These are phyloP conservation scores for Ambispora gerdemannii DNA, from an alignment of 192 early-diverging fungal genomes.

Conservation along the genomic window DNA sequence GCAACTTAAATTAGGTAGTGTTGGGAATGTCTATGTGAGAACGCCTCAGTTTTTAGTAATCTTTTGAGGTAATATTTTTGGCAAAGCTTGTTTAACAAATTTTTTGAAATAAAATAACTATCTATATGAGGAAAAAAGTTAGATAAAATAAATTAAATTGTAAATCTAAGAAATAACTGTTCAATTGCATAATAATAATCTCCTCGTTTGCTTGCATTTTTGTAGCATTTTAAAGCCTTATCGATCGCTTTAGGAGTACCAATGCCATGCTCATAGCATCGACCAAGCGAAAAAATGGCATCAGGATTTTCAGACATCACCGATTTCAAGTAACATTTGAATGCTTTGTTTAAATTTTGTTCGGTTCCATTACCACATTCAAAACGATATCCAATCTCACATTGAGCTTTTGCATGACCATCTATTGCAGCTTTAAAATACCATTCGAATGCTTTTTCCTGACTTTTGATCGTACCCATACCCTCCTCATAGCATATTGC, in stretches of 20 bases:
- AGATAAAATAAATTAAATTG: no score
- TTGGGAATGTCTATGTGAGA: no score
- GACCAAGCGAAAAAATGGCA: conserved; percentile 72
- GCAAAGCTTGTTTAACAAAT: no score
- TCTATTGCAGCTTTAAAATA: conserved; percentile 35
- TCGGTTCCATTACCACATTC: conserved; percentile 36
- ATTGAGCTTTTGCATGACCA: conserved; percentile 33
- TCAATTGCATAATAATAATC: no score
- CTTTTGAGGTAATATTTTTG: no score
- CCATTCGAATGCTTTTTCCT: conserved; percentile 40
- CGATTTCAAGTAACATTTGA: conserved; percentile 54
- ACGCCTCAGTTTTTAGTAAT: no score
- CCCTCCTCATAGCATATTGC: conserved; percentile 42
- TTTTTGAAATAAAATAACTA: no score
- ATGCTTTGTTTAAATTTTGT: conserved; percentile 46
- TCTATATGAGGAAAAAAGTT: no score
- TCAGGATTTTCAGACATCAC: conserved; percentile 53
- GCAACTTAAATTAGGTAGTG: no score
- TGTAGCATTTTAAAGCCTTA: conserved; percentile 56
- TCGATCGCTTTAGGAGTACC: conserved; percentile 48
- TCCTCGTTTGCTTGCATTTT: conserved; percentile 47
- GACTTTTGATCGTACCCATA: conserved; percentile 33
- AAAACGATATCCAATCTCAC: conserved; percentile 36
- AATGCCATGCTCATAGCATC: conserved; percentile 67
- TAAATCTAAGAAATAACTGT: no score